A percentile compares a stretch with the other conserved stretches of the same genome.
Conservation (phyloP, 768 basidiomycete genomes). For the Lactarius indigo region DNA sequence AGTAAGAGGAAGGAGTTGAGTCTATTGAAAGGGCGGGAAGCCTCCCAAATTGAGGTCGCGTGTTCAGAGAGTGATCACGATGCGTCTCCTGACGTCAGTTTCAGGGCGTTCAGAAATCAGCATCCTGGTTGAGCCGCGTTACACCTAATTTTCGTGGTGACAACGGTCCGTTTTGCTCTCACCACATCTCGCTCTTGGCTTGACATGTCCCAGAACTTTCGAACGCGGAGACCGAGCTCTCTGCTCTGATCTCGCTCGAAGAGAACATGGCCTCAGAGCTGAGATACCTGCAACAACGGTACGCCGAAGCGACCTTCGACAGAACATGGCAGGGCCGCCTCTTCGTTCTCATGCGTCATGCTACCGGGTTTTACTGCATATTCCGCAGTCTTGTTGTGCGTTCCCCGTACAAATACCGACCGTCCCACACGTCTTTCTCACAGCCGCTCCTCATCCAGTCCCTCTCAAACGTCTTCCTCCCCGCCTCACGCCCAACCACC, state of each 20-base stretch:
- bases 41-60: conserved; percentile 29
- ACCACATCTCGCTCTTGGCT: neutral
- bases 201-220: conserved; percentile 26
- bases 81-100: conserved; percentile 11
- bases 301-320: conserved; percentile 16
- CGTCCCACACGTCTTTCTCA: neutral
- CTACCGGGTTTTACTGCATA: conserved; percentile 23
- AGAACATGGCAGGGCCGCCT: conserved; percentile 19
- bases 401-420: neutral
- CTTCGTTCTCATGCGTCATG: conserved; percentile 21
- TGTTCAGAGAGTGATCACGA: neutral
- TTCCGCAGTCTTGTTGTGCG: conserved; percentile 38
- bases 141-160: conserved; percentile 49
- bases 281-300: conserved; percentile 15
- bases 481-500: conserved; percentile 26
- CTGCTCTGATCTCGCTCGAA: conserved; percentile 20
- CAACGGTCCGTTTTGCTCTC: conserved; percentile 29
- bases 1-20: conserved; percentile 35
- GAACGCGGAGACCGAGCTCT: conserved; percentile 18
- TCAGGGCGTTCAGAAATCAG: conserved; percentile 19
- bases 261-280: conserved; percentile 21
- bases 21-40: conserved; percentile 31
- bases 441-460: conserved; percentile 37
- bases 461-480: conserved; percentile 48
- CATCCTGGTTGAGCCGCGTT: conserved; percentile 48